phyloP scores from a whole-genome alignment of 2,329 filamentous ascomycete species.

The Xenoacremonium recifei region DNA sequence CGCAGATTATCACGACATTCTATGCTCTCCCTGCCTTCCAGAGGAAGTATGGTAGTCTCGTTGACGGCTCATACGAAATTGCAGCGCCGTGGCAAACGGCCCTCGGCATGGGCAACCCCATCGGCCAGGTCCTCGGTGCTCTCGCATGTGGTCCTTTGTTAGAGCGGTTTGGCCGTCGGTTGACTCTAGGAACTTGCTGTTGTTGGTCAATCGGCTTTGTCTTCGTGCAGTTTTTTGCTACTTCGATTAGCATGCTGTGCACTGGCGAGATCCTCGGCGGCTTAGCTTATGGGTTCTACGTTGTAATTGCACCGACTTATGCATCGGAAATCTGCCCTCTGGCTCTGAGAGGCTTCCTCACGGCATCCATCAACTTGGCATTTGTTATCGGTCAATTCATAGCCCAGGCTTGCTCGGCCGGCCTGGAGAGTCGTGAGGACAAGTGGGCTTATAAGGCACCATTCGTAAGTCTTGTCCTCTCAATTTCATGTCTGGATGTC shows the following conservation, averaged over 20 bases:
- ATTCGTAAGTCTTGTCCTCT: too few species aligned
- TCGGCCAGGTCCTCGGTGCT: conserved; percentile 40
- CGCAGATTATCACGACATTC: conserved; percentile 33
- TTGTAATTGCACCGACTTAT: too few species aligned
- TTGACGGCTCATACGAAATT: conserved; percentile 32
- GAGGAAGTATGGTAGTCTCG: conserved; percentile 24
- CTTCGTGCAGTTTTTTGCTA: conserved; percentile 34
- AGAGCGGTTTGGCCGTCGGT: conserved; percentile 34
- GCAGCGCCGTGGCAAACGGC: conserved; percentile 42
- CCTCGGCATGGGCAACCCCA: background rate
- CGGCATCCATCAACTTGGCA: conserved; percentile 9
- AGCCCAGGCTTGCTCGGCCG: conserved; percentile 4
- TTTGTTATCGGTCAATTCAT: conserved; percentile 9
- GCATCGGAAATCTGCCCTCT: conserved; percentile 12
- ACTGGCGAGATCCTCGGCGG: conserved; percentile 32
- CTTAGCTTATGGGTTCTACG: too few species aligned
- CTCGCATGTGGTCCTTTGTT: conserved; percentile 38
- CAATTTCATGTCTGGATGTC: too few species aligned
- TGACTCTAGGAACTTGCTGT: conserved; percentile 29
- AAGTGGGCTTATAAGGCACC: conserved; percentile 6
- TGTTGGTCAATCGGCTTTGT: conserved; percentile 31
- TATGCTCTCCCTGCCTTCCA: conserved; percentile 29
- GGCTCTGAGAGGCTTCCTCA: conserved; percentile 12
- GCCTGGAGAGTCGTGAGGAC: conserved; percentile 1
- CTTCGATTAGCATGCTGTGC: conserved; percentile 19